Conservation (phyloP, 2,329 filamentous ascomycete species). For the Aphanocladium album region DNA sequence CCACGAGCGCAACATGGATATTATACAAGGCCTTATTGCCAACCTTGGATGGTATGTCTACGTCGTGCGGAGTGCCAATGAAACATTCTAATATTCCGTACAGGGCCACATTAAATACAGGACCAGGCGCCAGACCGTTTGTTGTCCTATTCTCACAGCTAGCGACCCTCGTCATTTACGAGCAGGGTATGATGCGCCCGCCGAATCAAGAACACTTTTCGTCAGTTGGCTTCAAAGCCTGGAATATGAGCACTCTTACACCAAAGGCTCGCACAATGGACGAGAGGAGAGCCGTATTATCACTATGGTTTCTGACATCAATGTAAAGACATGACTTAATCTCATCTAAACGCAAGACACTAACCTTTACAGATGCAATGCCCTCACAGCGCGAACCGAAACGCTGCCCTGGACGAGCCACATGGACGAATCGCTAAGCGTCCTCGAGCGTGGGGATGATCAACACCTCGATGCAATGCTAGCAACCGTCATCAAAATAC, state of each 20-base stretch:
- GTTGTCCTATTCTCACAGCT: constrained; percentile 40
- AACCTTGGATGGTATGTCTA: constrained; percentile 39
- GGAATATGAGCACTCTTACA: constrained; percentile 23
- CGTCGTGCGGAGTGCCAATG: too few relatives aligned
- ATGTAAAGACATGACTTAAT: constrained; percentile 22
- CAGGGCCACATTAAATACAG: constrained; percentile 36
- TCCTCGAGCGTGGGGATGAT: constrained; percentile 41
- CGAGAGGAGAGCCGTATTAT: constrained; percentile 44
- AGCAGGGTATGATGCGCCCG: constrained; percentile 40
- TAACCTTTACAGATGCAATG: constrained; percentile 25
- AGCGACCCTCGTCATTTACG: constrained; percentile 38
- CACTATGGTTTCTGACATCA: constrained; percentile 39
- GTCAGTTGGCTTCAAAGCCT: constrained; percentile 32
- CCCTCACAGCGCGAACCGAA: constrained; percentile 43
- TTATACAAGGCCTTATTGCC: constrained; percentile 46
- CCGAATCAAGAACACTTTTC: constrained; percentile 32
- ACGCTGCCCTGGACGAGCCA: constrained; percentile 52
- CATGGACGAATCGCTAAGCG: constrained; percentile 51
- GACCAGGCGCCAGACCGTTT: constrained; percentile 35
- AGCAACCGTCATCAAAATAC: constrained; percentile 29
- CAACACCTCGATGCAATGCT: constrained; percentile 46
- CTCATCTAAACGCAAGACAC: constrained; percentile 12
- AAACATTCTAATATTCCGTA: constrained; percentile 6
- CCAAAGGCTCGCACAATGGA: constrained; percentile 39
- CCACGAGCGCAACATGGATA: constrained; percentile 45